phyloP scores from a whole-genome alignment of 2,329 filamentous ascomycete species.

The Fusarium veterinarium region DNA sequence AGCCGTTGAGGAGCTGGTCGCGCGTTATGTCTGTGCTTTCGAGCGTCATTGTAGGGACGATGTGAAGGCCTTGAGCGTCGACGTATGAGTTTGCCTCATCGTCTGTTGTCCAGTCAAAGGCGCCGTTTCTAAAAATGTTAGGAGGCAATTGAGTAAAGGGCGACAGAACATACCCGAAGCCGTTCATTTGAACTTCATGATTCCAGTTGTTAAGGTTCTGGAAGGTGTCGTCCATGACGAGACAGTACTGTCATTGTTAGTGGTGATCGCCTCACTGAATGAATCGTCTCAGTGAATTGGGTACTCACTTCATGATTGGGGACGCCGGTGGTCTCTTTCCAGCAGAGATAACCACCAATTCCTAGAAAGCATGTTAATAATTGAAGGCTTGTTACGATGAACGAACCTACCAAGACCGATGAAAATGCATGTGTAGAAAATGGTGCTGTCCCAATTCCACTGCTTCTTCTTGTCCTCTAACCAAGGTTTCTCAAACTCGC shows the following conservation, averaged over 20 bases:
- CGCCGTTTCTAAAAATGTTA: slow-evolving; percentile 45
- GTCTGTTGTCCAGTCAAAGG: slow-evolving; percentile 65
- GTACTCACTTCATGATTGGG: slow-evolving; percentile 35
- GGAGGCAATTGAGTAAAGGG: fast-evolving
- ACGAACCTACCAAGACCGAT: slow-evolving; percentile 36
- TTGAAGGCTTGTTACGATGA: fast-evolving
- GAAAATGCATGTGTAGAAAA: slow-evolving; percentile 40
- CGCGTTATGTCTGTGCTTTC: slow-evolving; percentile 45
- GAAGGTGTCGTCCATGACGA: slow-evolving; percentile 42
- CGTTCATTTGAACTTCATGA: slow-evolving; percentile 56
- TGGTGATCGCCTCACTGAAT: not conserved
- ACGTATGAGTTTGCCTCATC: slow-evolving; percentile 59
- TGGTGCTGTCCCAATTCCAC: slow-evolving; percentile 45
- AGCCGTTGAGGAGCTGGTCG: slow-evolving; percentile 51
- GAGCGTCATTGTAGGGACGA: slow-evolving; percentile 61
- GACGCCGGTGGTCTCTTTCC: slow-evolving; percentile 27
- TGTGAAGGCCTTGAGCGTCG: slow-evolving; percentile 60
- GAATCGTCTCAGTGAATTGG: not conserved
- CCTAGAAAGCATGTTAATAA: not conserved
- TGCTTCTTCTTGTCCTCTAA: slow-evolving; percentile 34
- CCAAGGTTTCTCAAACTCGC: slow-evolving; percentile 45
- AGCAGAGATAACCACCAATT: slow-evolving; percentile 37
- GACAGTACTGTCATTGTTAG: slow-evolving; percentile 36
- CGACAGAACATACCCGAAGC: slow-evolving; percentile 50
- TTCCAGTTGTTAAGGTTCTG: slow-evolving; percentile 57